Evolutionary conservation across 2,329 filamentous ascomycete species (phyloP).

Genomic region (Neurospora sp.): DNA sequence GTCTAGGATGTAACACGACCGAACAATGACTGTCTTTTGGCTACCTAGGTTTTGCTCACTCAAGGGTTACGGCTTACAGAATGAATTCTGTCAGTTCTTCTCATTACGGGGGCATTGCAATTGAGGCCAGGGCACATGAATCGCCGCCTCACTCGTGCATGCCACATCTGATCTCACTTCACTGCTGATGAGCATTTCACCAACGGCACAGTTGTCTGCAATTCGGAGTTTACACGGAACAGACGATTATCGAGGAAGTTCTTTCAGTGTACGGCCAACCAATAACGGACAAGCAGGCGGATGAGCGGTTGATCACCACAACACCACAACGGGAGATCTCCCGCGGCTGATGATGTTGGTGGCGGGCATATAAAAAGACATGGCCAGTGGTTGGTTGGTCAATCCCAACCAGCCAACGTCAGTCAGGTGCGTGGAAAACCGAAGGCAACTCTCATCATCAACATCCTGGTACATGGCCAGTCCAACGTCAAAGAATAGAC

Average conservation of each 20-base stretch:
- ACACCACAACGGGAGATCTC: neutral
- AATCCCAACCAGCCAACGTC: neutral
- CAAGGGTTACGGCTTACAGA: neutral
- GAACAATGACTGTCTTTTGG: neutral
- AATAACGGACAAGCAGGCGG: neutral
- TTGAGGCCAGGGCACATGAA: neutral
- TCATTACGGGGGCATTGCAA: neutral
- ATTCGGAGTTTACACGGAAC: neutral
- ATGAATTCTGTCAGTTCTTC: neutral
- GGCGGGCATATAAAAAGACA: neutral
- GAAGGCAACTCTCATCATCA: neutral
- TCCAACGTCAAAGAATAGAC: neutral
- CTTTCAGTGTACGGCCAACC: neutral
- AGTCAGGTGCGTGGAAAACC: neutral
- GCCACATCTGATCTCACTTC: neutral
- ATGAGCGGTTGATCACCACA: neutral
- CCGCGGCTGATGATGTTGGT: neutral
- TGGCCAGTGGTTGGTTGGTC: neutral
- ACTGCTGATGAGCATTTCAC: neutral
- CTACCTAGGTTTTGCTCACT: neutral
- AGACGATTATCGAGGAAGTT: neutral
- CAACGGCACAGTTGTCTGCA: neutral
- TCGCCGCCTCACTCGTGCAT: neutral
- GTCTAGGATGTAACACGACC: neutral
- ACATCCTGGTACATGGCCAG: neutral